Conservation (phyloP, 2,329 filamentous ascomycete species). For the Penicillium nordicum region DNA sequence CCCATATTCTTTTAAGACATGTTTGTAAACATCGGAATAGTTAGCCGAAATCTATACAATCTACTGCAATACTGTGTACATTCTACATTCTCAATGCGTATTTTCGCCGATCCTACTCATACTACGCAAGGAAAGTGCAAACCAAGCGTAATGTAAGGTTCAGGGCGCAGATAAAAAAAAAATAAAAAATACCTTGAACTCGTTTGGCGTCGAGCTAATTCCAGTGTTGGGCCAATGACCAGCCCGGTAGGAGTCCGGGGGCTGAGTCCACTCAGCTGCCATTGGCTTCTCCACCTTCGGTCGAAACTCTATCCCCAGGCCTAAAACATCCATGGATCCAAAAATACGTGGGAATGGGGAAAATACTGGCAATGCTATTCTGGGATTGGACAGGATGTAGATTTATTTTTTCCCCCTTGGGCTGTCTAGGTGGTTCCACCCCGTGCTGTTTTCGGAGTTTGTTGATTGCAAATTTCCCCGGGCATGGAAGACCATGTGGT, state of each 20-base stretch:
- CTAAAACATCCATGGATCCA: not conserved
- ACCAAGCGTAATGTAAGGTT: not conserved
- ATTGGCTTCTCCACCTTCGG: conserved; percentile 2
- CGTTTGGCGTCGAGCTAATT: not conserved
- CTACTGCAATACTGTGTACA: not conserved
- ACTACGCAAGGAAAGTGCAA: not conserved
- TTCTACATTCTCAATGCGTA: not conserved
- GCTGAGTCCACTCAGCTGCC: not conserved
- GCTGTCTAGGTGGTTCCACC: not conserved
- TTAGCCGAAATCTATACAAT: not conserved
- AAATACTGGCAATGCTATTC: not conserved
- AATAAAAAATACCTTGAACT: not conserved
- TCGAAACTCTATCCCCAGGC: conserved; percentile 8
- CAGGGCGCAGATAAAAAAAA: not conserved
- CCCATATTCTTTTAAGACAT: not conserved
- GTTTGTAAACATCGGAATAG: not conserved
- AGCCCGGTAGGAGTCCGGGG: not conserved
- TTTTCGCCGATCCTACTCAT: not conserved
- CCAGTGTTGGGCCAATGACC: not conserved
- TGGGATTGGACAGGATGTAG: not conserved
- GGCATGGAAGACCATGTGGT: conserved; percentile 6
- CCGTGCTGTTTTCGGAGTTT: conserved; percentile 1
- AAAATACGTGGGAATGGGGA: not conserved
- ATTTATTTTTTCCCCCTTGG: not conserved
- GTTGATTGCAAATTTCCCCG: conserved; percentile 1